These are phyloP conservation scores for Pisolithus sp. DNA, from an alignment of 768 basidiomycete species.

Conservation along the genomic window DNA sequence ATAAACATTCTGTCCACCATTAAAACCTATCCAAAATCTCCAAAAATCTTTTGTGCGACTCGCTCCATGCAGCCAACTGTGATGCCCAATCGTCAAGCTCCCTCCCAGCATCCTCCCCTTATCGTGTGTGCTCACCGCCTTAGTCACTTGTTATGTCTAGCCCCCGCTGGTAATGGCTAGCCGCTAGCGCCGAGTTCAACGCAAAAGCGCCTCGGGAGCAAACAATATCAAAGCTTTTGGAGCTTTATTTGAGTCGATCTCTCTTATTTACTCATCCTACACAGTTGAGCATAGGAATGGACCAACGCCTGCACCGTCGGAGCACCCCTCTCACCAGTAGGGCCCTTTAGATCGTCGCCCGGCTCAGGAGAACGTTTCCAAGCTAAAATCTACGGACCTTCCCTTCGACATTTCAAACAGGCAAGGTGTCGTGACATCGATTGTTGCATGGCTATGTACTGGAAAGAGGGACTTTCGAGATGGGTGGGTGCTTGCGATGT, in stretches of 20 bases:
- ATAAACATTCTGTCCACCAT: no score
- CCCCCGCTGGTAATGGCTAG: not conserved
- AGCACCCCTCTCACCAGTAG: conserved; percentile 10
- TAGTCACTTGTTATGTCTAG: not conserved
- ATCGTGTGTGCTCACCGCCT: not conserved
- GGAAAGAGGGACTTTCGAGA: no score
- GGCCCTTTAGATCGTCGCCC: conserved; percentile 3
- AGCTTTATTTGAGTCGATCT: not conserved
- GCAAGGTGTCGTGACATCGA: no score
- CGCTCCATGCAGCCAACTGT: no score
- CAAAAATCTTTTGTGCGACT: no score
- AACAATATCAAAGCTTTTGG: not conserved
- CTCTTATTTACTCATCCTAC: not conserved
- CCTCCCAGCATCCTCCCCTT: not conserved
- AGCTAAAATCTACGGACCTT: no score
- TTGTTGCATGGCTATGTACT: no score
- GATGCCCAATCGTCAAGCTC: not conserved
- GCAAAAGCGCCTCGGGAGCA: not conserved
- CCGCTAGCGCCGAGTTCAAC: not conserved
- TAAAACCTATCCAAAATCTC: no score
- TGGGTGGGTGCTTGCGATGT: no score
- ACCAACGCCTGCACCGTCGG: conserved; percentile 12
- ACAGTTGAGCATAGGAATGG: conserved; percentile 5
- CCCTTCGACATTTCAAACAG: no score
- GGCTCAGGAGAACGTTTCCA: no score